Conservation (phyloP, 73 alveolate genomes). For the Effrenium voratum region DNA sequence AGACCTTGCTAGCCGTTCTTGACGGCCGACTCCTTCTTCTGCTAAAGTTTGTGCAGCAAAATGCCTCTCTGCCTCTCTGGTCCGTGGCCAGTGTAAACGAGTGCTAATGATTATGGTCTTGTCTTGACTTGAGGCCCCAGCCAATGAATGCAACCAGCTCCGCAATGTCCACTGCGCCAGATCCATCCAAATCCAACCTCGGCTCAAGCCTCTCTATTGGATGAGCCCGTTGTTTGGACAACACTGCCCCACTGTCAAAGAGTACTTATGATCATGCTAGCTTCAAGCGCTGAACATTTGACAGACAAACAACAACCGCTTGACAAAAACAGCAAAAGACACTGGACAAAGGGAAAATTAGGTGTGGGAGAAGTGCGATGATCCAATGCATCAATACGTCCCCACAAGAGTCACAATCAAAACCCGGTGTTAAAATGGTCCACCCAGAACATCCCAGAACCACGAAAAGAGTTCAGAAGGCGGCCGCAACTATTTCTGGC, state of each 20-base stretch:
- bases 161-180: slow-evolving; percentile 54
- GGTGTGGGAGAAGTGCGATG: too few species aligned
- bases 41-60: background rate
- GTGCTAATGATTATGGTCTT: background rate
- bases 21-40: too few species aligned
- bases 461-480: too few species aligned
- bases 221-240: background rate
- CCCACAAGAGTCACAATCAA: too few species aligned
- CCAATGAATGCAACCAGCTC: slow-evolving; percentile 56
- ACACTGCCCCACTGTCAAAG: background rate
- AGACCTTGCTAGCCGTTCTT: background rate
- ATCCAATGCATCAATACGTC: too few species aligned
- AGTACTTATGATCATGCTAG: background rate
- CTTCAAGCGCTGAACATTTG: background rate
- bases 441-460: too few species aligned
- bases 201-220: background rate
- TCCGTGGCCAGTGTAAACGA: too few species aligned
- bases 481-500: too few species aligned
- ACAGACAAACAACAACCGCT: background rate
- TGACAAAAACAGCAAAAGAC: too few species aligned
- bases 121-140: background rate
- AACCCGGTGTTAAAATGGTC: too few species aligned
- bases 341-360: too few species aligned
- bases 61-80: background rate
- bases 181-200: slow-evolving; percentile 54